phyloP scores from a whole-genome alignment of 1,284 basidiomycete species.

The Pseudozyma pruni region DNA sequence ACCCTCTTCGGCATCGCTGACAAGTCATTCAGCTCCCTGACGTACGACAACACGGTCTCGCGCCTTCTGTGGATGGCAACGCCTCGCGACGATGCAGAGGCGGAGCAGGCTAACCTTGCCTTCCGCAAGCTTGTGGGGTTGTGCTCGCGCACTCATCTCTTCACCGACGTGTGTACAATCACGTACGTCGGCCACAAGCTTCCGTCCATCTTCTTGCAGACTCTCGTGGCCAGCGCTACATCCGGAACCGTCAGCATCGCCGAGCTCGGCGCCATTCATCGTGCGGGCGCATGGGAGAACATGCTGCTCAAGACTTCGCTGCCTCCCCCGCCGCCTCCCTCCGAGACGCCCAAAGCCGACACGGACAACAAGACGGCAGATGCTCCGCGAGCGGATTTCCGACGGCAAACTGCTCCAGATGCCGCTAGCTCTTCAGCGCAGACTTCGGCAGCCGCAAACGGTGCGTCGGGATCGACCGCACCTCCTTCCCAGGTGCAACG shows the following conservation, averaged over 20 bases:
- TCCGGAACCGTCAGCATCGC: constrained; percentile 75
- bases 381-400: constrained; percentile 5
- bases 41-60: constrained; percentile 34
- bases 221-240: constrained; percentile 27
- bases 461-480: constrained; percentile 1
- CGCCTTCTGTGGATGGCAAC: constrained; percentile 42
- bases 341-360: constrained; percentile 3
- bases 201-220: constrained; percentile 79
- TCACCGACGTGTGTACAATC: constrained; percentile 90
- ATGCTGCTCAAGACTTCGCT: constrained; percentile 75
- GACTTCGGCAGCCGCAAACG: constrained; percentile 3
- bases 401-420: background rate
- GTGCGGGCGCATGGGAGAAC: constrained; percentile 87
- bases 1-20: constrained; percentile 74
- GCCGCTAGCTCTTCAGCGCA: background rate
- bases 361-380: constrained; percentile 28
- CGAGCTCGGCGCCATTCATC: constrained; percentile 83
- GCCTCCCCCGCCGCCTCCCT: constrained; percentile 26
- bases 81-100: constrained; percentile 65
- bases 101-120: constrained; percentile 73
- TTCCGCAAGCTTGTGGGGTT: constrained; percentile 83
- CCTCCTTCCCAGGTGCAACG: constrained; percentile 23
- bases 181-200: constrained; percentile 81
- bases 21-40: constrained; percentile 32
- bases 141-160: constrained; percentile 81